A percentile compares a stretch with the other conserved stretches of the same genome.
Conservation (phyloP, 2,329 filamentous ascomycete species). For the Colletotrichum camelliae region DNA sequence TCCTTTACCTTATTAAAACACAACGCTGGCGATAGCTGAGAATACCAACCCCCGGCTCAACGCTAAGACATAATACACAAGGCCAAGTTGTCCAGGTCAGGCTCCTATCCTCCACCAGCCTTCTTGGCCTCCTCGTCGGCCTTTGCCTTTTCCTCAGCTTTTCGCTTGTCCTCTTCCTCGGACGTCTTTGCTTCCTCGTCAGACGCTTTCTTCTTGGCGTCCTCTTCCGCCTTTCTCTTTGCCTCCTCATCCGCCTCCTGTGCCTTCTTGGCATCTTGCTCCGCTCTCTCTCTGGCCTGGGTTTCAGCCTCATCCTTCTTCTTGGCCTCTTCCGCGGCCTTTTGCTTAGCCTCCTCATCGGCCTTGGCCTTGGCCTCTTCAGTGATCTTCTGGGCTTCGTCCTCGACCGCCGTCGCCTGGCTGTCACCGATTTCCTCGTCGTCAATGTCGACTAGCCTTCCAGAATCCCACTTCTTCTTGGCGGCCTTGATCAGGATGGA, state of each 20-base stretch:
- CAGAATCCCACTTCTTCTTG: constrained; percentile 57
- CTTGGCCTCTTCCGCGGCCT: background rate
- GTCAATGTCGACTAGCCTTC: constrained; percentile 38
- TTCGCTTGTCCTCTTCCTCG: constrained; percentile 1
- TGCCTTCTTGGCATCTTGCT: constrained; percentile 8
- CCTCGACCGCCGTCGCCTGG: background rate
- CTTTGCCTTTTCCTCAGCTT: constrained; percentile 5
- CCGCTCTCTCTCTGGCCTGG: background rate
- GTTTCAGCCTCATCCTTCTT: background rate
- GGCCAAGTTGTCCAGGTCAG: background rate
- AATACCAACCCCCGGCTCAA: background rate
- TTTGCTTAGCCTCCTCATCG: constrained; percentile 5
- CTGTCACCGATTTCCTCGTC: constrained; percentile 3
- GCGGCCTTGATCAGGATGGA: constrained; percentile 57
- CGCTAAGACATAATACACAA: background rate
- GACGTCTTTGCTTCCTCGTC: background rate
- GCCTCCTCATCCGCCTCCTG: constrained; percentile 2
- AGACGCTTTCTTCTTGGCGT: background rate
- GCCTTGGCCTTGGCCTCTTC: background rate
- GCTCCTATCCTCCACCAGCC: constrained; percentile 10
- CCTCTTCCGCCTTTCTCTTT: constrained; percentile 7
- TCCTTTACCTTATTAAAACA: background rate
- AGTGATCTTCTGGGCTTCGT: background rate
- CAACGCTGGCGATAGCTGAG: background rate
- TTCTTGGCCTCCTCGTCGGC: constrained; percentile 6